Percentiles rank a stretch among this genome's conserved stretches.
Conservation (phyloP, 257 asterid genomes). For the Plantago elongata region DNA sequence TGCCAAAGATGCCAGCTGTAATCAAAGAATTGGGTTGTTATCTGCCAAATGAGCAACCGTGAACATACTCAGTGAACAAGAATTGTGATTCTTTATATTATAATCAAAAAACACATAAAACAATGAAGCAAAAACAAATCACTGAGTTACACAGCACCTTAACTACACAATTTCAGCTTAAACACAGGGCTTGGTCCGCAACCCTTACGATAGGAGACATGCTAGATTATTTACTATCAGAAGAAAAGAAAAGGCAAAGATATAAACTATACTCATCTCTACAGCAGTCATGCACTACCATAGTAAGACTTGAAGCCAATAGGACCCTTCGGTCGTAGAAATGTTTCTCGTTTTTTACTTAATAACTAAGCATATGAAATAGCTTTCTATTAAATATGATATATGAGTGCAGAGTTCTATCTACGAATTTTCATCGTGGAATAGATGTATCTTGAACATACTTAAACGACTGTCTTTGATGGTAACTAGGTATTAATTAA, state of each 20-base stretch:
- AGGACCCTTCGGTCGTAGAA: not conserved
- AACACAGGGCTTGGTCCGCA: not conserved
- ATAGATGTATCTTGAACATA: too few relatives aligned
- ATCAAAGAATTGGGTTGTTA: slow-evolving; percentile 87
- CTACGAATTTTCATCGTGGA: too few relatives aligned
- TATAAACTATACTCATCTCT: not conserved
- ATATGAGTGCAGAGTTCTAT: too few relatives aligned
- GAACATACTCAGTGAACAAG: slow-evolving; percentile 27
- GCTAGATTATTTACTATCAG: not conserved
- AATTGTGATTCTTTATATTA: slow-evolving; percentile 14
- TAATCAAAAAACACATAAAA: not conserved
- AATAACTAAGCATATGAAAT: slow-evolving; percentile 8
- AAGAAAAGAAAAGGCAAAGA: not conserved
- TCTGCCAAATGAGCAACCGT: slow-evolving; percentile 65
- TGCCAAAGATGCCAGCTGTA: slow-evolving; percentile 99
- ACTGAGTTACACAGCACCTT: not conserved
- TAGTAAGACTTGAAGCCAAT: slow-evolving; percentile 5
- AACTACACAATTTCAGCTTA: not conserved
- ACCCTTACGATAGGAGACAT: not conserved
- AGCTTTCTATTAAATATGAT: too few relatives aligned
- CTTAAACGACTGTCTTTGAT: too few relatives aligned
- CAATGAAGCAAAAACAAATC: slow-evolving; percentile 15
- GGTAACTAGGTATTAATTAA: too few relatives aligned
- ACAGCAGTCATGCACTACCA: not conserved
- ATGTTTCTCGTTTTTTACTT: not conserved